Conservation (phyloP, 345 rosid genomes). For the Passiflora organensis region DNA sequence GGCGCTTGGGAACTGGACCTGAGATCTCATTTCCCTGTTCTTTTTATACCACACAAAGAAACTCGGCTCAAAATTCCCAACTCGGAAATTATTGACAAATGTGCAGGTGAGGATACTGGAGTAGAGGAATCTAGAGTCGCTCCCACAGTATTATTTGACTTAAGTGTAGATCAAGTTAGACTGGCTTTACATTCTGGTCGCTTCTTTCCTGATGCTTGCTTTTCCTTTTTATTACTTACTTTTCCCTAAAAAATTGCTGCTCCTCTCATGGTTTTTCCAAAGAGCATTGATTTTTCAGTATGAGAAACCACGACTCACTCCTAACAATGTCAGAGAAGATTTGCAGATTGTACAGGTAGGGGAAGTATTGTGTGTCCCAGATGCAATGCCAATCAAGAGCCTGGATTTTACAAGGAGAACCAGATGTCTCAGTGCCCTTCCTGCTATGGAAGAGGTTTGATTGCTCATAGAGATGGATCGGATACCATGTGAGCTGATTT, state of each 20-base stretch:
- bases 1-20: constrained; percentile 81
- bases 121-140: constrained; percentile 8
- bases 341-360: constrained; percentile 69
- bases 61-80: constrained; percentile 51
- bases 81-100: constrained; percentile 71
- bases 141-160: background rate
- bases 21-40: constrained; percentile 71
- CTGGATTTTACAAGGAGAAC: constrained; percentile 70
- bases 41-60: constrained; percentile 63
- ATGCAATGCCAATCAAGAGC: constrained; percentile 77
- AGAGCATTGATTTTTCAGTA: background rate
- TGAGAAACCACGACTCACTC: background rate
- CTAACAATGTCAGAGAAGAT: constrained; percentile 7
- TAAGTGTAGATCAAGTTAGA: background rate
- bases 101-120: constrained; percentile 46
- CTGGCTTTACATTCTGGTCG: too few relatives aligned
- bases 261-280: too few relatives aligned
- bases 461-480: constrained; percentile 92
- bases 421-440: constrained; percentile 56
- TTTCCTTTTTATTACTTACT: too few relatives aligned
- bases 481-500: constrained; percentile 62
- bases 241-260: background rate
- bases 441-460: constrained; percentile 87
- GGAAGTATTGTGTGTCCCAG: constrained; percentile 57
- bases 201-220: too few relatives aligned